Evolutionary conservation across 495 filamentous ascomycete species (phyloP).

Genomic region (Clohesyomyces aquaticus): DNA sequence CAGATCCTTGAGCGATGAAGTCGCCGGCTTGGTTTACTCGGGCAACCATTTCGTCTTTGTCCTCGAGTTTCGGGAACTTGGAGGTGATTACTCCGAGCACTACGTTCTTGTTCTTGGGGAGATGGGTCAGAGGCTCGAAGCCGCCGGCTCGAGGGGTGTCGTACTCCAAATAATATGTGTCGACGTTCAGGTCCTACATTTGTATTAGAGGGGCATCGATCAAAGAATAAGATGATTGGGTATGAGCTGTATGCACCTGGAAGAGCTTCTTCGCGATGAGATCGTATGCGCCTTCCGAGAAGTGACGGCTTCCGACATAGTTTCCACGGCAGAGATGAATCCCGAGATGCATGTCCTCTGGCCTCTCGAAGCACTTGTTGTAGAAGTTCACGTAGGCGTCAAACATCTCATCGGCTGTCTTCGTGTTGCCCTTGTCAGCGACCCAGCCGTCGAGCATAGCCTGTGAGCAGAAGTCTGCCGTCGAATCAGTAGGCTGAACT

Average conservation of each 20-base stretch:
- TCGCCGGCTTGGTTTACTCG: slow-evolving; percentile 62
- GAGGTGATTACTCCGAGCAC: slow-evolving; percentile 69
- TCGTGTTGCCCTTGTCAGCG: slow-evolving; percentile 59
- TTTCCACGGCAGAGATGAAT: slow-evolving; percentile 70
- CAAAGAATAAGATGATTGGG: not conserved
- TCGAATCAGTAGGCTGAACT: not conserved
- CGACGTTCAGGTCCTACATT: slow-evolving; percentile 60
- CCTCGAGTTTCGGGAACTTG: slow-evolving; percentile 65
- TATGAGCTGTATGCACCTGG: slow-evolving; percentile 29
- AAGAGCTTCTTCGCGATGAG: slow-evolving; percentile 68
- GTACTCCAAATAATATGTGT: slow-evolving; percentile 72
- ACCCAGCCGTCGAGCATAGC: slow-evolving; percentile 66
- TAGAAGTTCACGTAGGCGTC: slow-evolving; percentile 65
- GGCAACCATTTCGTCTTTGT: slow-evolving; percentile 62
- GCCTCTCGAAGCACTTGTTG: slow-evolving; percentile 60
- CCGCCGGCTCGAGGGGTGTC: slow-evolving; percentile 68
- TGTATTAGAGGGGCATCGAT: not conserved
- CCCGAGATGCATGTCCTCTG: slow-evolving; percentile 65
- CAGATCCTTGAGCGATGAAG: slow-evolving; percentile 57
- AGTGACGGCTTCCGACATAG: slow-evolving; percentile 58
- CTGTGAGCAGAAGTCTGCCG: slow-evolving; percentile 62
- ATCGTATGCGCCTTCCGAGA: slow-evolving; percentile 70
- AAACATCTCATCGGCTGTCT: slow-evolving; percentile 56
- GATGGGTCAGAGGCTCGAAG: slow-evolving; percentile 64
- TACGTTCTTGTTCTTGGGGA: slow-evolving; percentile 67